Percentiles rank a stretch among this genome's conserved stretches.
Evolutionary conservation across 306 rosid species (phyloP).

Genomic region (Casuarina cunninghamiana): DNA sequence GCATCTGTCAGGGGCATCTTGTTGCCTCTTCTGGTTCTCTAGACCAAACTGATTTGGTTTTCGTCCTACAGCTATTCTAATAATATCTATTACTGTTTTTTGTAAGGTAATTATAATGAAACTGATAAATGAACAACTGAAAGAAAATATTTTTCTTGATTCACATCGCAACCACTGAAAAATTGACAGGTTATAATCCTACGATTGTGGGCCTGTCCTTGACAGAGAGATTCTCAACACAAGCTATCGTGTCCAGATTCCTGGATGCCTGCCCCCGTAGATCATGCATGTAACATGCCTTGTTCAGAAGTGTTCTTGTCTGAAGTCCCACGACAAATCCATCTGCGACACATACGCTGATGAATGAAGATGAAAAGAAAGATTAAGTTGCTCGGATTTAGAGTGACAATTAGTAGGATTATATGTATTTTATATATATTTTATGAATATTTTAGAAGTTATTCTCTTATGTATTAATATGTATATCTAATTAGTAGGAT

Average conservation of each 20-base stretch:
- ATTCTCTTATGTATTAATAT: too few species aligned
- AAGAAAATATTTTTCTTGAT: neutral
- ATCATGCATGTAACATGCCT: constrained; percentile 41
- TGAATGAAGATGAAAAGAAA: too few species aligned
- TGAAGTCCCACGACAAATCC: constrained; percentile 40
- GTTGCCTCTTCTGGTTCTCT: constrained; percentile 5
- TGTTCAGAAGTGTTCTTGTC: constrained; percentile 52
- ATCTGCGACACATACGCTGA: constrained; percentile 8
- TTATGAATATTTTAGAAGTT: too few species aligned
- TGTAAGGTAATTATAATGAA: neutral
- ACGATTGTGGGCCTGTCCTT: constrained; percentile 10
- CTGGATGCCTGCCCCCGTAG: constrained; percentile 35
- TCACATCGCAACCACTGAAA: constrained; percentile 11
- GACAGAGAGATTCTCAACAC: constrained; percentile 7
- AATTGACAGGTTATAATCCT: constrained; percentile 24
- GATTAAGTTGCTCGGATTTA: too few species aligned
- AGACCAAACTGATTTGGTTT: neutral
- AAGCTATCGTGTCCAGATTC: constrained; percentile 27
- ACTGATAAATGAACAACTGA: neutral
- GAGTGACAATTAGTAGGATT: too few species aligned
- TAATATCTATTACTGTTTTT: neutral
- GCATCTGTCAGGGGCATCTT: constrained; percentile 37
- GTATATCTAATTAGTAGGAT: too few species aligned
- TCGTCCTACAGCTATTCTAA: neutral
- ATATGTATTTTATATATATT: too few species aligned